A percentile compares a stretch with the other conserved stretches of the same genome.
phyloP scores from a whole-genome alignment of 1,139 yeast genomes.

The Kodamaea derodonti region DNA sequence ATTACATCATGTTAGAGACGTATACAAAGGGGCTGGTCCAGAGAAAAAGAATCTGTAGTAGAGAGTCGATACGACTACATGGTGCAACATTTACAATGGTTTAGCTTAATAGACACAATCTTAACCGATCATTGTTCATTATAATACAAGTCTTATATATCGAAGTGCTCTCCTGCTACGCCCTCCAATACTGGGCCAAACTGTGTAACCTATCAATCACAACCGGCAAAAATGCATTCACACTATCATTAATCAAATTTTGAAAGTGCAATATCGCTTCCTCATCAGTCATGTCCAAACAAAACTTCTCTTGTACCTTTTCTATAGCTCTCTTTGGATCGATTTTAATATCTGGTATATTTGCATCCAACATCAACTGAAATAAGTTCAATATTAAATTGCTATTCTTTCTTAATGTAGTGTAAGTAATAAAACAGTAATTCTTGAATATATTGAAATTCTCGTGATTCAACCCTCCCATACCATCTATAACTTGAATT shows the following conservation, averaged over 20 bases:
- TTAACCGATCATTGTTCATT: no score
- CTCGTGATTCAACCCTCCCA: slow-evolving; percentile 88
- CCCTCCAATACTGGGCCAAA: slow-evolving; percentile 96
- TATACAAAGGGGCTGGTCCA: slow-evolving; percentile 7
- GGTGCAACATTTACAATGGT: no score
- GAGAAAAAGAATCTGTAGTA: no score
- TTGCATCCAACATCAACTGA: slow-evolving; percentile 91
- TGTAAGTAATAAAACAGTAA: slow-evolving; percentile 92
- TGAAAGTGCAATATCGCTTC: slow-evolving; percentile 95
- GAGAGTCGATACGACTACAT: no score
- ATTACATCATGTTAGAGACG: slow-evolving; percentile 9
- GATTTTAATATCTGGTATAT: slow-evolving; percentile 78
- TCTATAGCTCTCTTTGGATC: slow-evolving; percentile 77
- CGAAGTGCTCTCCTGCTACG: no score
- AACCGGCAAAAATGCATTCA: slow-evolving; percentile 87
- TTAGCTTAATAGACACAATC: no score
- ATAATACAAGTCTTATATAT: no score
- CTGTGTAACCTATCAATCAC: slow-evolving; percentile 93
- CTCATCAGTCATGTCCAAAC: slow-evolving; percentile 89
- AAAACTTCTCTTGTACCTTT: slow-evolving; percentile 91
- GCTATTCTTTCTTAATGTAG: slow-evolving; percentile 84
- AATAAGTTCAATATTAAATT: slow-evolving; percentile 85
- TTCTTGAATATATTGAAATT: slow-evolving; percentile 84
- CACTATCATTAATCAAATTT: slow-evolving; percentile 88
- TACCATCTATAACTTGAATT: slow-evolving; percentile 93